Evolutionary conservation across 2,329 filamentous ascomycete genomes (phyloP), one percentile per base, ranked within the genome.

Genomic region (Penicillium sp.): DNA sequence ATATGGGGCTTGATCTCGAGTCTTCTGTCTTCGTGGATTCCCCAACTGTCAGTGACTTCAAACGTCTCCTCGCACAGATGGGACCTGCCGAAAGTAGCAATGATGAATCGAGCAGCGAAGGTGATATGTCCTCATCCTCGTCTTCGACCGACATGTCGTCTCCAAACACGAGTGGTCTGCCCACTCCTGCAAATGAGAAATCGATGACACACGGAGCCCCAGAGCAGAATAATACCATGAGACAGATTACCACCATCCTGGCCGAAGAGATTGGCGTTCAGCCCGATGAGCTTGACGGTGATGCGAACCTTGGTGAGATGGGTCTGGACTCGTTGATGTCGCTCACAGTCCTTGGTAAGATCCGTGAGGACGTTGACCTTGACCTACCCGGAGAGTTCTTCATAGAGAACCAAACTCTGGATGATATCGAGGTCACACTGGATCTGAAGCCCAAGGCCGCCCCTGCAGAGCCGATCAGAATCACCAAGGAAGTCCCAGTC

Each of bases 1-100:
- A 85, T 42, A 75, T 85, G 19, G 79, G 83, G 56, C 72, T 85
- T 57, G 82, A 84, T 48, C 79, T 85, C 52, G 78, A 80, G 52
- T 82, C 81, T 10, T 80, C 79, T 27, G 72, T 85, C 19, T 85
- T 85, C 72, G 82, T 81, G 6, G 82, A 85, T 57, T 80, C 81
- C 55, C 76, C 82, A 2, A 84, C 81, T 9, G 79, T 85, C 53
- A 82, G 82, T 34, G 81, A 82, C 59, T 79, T 85, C 75, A 84
- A 84, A 74, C 78, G 78, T 58, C 78, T 82, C 66, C 77, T 85
- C 58, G 53, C 59, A 2, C 66, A 71, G 41, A 64, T 69, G 49
- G 65, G 66, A 19, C 67, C 73, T 11, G 63, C 63, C 19, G 69
- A 72, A 35, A 56, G 51, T 19, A 67, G 55, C 51, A 67, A 65